These are phyloP conservation scores for Lichenothelia convexa DNA, from an alignment of 495 filamentous ascomycete species.

Conservation along the genomic window DNA sequence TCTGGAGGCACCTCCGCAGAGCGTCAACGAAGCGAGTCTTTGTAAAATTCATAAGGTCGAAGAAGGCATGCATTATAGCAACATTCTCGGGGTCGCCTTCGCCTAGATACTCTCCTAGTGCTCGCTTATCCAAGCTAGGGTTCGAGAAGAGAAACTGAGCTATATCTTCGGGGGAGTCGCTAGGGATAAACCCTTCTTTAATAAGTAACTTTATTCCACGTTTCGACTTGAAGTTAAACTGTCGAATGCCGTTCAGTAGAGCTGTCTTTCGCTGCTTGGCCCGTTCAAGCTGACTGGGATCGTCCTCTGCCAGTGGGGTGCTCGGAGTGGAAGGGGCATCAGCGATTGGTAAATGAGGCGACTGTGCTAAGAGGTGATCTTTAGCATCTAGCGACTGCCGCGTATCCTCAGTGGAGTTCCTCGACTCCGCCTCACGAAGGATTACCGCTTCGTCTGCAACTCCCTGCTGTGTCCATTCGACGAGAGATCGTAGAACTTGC, in stretches of 20 bases:
- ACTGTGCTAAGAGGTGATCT: constrained; percentile 24
- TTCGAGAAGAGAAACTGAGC: constrained; percentile 59
- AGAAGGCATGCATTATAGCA: constrained; percentile 95
- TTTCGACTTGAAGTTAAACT: constrained; percentile 98
- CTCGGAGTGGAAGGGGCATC: constrained; percentile 28
- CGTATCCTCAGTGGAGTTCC: constrained; percentile 53
- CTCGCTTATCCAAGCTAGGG: constrained; percentile 69
- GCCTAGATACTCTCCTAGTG: constrained; percentile 87
- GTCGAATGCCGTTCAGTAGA: constrained; percentile 65
- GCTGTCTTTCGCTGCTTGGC: constrained; percentile 90
- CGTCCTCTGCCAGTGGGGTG: constrained; percentile 67
- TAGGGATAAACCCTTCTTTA: constrained; percentile 68
- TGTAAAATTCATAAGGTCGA: constrained; percentile 88
- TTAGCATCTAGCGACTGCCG: constrained; percentile 63
- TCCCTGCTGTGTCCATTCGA: constrained; percentile 78
- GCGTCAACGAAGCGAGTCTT: constrained; percentile 87
- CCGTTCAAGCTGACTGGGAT: constrained; percentile 78
- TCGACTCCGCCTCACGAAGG: constrained; percentile 32
- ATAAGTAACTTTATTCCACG: constrained; percentile 72
- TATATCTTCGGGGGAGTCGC: constrained; percentile 60
- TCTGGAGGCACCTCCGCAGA: constrained; percentile 76
- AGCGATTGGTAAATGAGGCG: constrained; percentile 28
- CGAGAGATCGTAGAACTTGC: constrained; percentile 69
- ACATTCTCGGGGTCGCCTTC: constrained; percentile 86
- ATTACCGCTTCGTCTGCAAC: constrained; percentile 39